A percentile compares a stretch with the other conserved stretches of the same genome.
These are phyloP conservation scores for Clavispora phyllophila DNA, from an alignment of 805 yeast genomes.

Conservation along the genomic window DNA sequence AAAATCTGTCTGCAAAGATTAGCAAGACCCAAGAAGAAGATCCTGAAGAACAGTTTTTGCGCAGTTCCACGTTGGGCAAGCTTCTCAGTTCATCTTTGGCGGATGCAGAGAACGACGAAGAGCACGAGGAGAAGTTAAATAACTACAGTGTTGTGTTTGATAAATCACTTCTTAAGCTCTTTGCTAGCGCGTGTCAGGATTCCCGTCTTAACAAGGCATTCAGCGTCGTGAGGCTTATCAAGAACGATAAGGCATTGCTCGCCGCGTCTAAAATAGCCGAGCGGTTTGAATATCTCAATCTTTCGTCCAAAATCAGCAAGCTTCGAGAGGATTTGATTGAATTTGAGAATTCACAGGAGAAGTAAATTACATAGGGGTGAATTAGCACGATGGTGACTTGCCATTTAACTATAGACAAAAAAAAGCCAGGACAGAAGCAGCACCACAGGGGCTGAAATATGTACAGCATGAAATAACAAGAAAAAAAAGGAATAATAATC, in stretches of 20 bases:
- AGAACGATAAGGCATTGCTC: conserved; percentile 70
- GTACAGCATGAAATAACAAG: not conserved
- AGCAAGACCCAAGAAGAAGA: conserved; percentile 21
- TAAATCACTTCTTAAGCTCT: conserved; percentile 68
- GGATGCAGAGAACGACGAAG: conserved; percentile 29
- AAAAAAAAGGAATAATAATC: not conserved
- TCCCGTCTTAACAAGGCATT: conserved; percentile 61
- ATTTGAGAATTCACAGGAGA: conserved; percentile 13
- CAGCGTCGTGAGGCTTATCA: conserved; percentile 62
- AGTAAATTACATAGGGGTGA: not conserved
- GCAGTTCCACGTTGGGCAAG: conserved; percentile 57
- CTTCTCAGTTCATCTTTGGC: conserved; percentile 49
- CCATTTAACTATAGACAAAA: not conserved
- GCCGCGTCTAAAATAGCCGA: conserved; percentile 87
- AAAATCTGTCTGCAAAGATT: conserved; percentile 8
- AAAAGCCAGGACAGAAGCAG: not conserved
- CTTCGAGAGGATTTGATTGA: conserved; percentile 32
- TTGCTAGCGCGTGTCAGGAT: conserved; percentile 69
- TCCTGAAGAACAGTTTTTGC: conserved; percentile 62
- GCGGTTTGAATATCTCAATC: conserved; percentile 40
- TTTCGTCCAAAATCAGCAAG: conserved; percentile 33
- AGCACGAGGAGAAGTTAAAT: conserved; percentile 46
- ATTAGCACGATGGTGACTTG: not conserved
- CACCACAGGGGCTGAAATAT: conserved; percentile 1
- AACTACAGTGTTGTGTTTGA: conserved; percentile 58